A percentile compares a stretch with the other conserved stretches of the same genome.
These are phyloP conservation scores for Gomphus sp. DNA, from an alignment of 1,284 basidiomycete species.

Conservation along the genomic window DNA sequence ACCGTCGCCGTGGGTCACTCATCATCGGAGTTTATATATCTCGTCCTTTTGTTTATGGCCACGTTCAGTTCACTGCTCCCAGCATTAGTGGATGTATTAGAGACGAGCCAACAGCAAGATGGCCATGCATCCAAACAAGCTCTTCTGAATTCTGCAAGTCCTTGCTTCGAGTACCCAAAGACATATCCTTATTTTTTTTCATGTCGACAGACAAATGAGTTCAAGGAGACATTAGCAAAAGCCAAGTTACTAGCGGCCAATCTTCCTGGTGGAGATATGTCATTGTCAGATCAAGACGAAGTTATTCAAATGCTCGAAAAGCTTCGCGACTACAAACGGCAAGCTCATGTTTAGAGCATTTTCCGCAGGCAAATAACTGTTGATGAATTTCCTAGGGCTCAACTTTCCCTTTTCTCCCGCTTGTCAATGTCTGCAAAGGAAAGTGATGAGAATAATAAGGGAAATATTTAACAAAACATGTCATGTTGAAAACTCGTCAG, in stretches of 20 bases:
- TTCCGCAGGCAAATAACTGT: too few species aligned
- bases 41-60: not conserved
- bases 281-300: slow-evolving; percentile 12
- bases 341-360: not conserved
- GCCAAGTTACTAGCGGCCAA: slow-evolving; percentile 11
- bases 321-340: slow-evolving; percentile 13
- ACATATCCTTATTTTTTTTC: not conserved
- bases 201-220: slow-evolving; percentile 12
- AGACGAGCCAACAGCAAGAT: slow-evolving; percentile 9
- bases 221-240: slow-evolving; percentile 11
- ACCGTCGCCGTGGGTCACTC: slow-evolving; percentile 15
- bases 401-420: not conserved
- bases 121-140: slow-evolving; percentile 8
- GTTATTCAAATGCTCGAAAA: slow-evolving; percentile 15
- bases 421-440: not conserved
- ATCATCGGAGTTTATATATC: not conserved
- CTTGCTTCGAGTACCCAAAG: not conserved
- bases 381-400: not conserved
- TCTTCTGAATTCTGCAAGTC: slow-evolving; percentile 9
- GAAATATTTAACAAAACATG: not conserved
- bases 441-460: not conserved
- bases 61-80: slow-evolving; percentile 9
- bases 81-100: slow-evolving; percentile 8
- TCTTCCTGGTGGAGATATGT: slow-evolving; percentile 15
- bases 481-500: not conserved